Evolutionary conservation across 2,329 filamentous ascomycete genomes (phyloP).

Genomic region (Fusarium sp.): DNA sequence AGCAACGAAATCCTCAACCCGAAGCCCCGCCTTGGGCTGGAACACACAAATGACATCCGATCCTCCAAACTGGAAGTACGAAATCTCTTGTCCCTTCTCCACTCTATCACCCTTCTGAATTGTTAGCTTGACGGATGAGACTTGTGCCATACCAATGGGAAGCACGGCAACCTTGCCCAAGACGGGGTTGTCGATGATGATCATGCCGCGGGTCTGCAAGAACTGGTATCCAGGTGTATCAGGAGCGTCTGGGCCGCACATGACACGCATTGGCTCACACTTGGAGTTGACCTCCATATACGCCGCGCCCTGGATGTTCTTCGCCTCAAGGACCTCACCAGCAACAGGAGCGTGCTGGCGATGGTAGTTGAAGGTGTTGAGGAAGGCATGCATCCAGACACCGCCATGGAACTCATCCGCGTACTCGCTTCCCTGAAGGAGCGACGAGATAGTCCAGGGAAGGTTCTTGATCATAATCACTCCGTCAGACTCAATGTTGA

Average conservation of each 20-base stretch:
- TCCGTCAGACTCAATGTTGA: conserved; percentile 4
- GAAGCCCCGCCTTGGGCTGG: not conserved
- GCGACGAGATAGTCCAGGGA: not conserved
- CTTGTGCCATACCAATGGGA: conserved; percentile 9
- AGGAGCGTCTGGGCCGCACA: not conserved
- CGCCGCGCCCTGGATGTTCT: conserved; percentile 2
- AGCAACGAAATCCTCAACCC: not conserved
- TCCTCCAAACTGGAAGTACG: conserved; percentile 14
- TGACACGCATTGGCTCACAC: not conserved
- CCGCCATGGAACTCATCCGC: conserved; percentile 5
- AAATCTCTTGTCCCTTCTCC: conserved; percentile 7
- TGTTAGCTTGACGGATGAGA: not conserved
- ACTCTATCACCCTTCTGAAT: not conserved
- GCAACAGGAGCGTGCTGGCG: not conserved
- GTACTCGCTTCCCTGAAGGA: not conserved
- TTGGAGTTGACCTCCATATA: conserved; percentile 8
- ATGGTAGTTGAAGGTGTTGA: conserved; percentile 17
- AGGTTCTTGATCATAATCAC: not conserved
- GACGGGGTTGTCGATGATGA: not conserved
- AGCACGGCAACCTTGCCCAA: not conserved
- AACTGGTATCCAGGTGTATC: conserved; percentile 2
- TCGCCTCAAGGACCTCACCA: not conserved
- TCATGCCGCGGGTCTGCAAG: conserved; percentile 5
- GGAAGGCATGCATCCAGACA: conserved; percentile 14
- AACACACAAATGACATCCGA: conserved; percentile 13